Percentiles rank a stretch among this genome's conserved stretches.
These are phyloP conservation scores for Entomortierella lignicola DNA, from an alignment of 192 early-diverging fungal genomes.

Conservation along the genomic window DNA sequence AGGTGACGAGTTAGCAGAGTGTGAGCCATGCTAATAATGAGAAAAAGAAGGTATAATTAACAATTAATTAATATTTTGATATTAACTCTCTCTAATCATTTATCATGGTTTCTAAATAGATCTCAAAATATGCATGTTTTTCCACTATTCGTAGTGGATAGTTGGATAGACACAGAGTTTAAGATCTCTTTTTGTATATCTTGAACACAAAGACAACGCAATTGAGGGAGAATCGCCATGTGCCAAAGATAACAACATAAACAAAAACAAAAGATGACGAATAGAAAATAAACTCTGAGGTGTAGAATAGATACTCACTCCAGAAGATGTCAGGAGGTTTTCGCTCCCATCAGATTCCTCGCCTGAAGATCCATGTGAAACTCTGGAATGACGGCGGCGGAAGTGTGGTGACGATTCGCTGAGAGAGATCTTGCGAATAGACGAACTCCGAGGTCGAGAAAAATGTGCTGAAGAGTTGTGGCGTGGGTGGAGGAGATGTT, in stretches of 20 bases:
- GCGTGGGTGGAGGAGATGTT: slow-evolving; percentile 13
- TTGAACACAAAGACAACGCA: slow-evolving; percentile 21
- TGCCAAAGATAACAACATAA: background rate
- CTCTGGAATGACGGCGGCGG: slow-evolving; percentile 20
- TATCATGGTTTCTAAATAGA: too few species aligned
- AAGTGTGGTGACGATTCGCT: slow-evolving; percentile 26
- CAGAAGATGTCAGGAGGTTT: slow-evolving; percentile 19
- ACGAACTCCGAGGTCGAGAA: slow-evolving; percentile 3
- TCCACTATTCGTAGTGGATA: too few species aligned
- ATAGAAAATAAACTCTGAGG: background rate
- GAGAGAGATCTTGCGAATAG: slow-evolving; percentile 35
- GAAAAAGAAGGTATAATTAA: background rate
- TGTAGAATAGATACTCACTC: slow-evolving; percentile 14
- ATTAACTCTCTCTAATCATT: too few species aligned
- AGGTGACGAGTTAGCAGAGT: slow-evolving; percentile 28
- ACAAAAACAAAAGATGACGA: background rate
- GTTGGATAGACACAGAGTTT: background rate
- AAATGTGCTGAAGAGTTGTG: slow-evolving; percentile 6
- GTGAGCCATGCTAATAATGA: slow-evolving; percentile 24
- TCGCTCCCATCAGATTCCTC: slow-evolving; percentile 27
- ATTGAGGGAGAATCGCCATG: slow-evolving; percentile 18
- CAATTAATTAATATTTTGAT: too few species aligned
- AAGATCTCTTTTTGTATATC: background rate
- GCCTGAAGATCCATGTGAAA: slow-evolving; percentile 11
- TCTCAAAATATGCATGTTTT: too few species aligned